Evolutionary conservation across 805 yeast species (phyloP), one percentile per base, ranked within the genome.

Genomic region (Nakazawaea sp.): DNA sequence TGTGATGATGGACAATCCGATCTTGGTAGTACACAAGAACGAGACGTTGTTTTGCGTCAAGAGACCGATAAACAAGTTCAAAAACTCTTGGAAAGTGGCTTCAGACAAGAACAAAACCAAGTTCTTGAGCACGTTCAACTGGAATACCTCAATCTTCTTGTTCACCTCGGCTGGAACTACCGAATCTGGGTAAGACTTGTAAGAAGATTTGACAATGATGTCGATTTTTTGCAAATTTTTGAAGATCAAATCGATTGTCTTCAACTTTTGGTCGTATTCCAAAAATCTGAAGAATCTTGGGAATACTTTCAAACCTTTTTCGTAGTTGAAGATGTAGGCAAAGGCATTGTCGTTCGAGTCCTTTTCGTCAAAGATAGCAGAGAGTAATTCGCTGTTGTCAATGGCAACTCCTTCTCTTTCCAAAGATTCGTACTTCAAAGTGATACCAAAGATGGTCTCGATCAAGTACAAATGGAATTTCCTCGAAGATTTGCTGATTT

Each of bases 251-350:
- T 89, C 85, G 38, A 86, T 73, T 40, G 86, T 67, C 25, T 89
- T 80, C 43, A 84, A 66, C 46, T 84, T 77, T 53, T 86, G 90
- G 47, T 82, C 86, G 47, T 81, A 70, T 28, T 75, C 64, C 51
- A 90, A 68, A 57, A 88, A 85, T 52, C 86, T 83, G 67, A 87
- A 87, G 42, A 86, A 71, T 61, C 98, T 78, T 35, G 92, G 88
- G 64, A 90, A 78, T 26, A 87, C 72, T 58, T 87, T 89, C 66
- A 87, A 78, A 40, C 95, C 92, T 61, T 90, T 90, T 50, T 85
- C 85, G 53, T 81, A 83, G 19, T 84, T 75, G 46, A 90, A 69
- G 54, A 86, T 77, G 46, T 88, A 86, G 36, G 88, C 74, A 51
- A 89, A 89, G 27, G 95, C 92, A 52, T 81, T 81, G 20, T 77